phyloP scores from a whole-genome alignment of 1,284 basidiomycete genomes.

The Fomitopsis betulina region DNA sequence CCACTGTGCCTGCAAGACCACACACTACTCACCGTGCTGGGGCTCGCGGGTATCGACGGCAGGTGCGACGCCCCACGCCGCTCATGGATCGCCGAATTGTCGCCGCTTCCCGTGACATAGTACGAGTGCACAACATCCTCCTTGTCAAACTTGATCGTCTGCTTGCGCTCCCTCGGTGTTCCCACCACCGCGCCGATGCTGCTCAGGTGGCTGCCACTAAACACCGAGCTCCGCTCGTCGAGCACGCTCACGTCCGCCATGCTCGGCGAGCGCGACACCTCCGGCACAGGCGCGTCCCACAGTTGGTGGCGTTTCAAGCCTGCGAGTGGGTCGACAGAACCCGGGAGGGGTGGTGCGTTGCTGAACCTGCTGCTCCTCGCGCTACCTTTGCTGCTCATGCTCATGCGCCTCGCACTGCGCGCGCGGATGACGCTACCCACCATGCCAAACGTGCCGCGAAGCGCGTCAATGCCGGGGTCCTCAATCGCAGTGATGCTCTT shows the following conservation, averaged over 20 bases:
- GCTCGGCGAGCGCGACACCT: conserved; percentile 12
- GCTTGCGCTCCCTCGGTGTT: conserved; percentile 37
- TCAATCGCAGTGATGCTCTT: conserved; percentile 52
- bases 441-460: conserved; percentile 86
- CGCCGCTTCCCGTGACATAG: conserved; percentile 39
- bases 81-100: conserved; percentile 47
- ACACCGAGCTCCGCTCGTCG: conserved; percentile 27
- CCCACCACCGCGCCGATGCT: conserved; percentile 11
- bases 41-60: conserved; percentile 1
- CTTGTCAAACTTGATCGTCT: conserved; percentile 71
- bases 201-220: conserved; percentile 17
- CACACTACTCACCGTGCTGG: conserved; percentile 14
- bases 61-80: conserved; percentile 31
- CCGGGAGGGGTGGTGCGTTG: conserved; percentile 13
- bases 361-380: conserved; percentile 20
- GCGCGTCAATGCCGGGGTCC: conserved; percentile 84
- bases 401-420: conserved; percentile 58
- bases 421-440: conserved; percentile 89
- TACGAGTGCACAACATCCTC: conserved; percentile 74
- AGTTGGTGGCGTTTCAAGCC: conserved; percentile 72
- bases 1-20: conserved; percentile 6
- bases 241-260: conserved; percentile 11
- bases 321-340: conserved; percentile 24
- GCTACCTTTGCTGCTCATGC: conserved; percentile 45
- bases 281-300: conserved; percentile 73